Evolutionary conservation across 176 grass and related monocot genomes (phyloP), one percentile per base, ranked within the genome.

Genomic region (Oryza glumipatula): DNA sequence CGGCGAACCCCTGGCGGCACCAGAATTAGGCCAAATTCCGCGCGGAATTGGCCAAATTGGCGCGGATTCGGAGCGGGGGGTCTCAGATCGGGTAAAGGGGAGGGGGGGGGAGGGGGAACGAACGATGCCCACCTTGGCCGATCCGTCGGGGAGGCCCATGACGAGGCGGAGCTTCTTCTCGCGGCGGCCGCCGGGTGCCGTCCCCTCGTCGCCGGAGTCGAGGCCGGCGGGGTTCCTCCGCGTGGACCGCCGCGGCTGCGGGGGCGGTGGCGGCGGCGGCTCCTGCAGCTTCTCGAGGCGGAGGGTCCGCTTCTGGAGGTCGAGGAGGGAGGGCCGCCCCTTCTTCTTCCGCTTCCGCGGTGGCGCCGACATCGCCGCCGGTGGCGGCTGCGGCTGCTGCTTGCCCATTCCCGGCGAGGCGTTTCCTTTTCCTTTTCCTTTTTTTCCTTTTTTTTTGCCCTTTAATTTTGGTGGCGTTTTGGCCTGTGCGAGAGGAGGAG

Each of bases 121-220:
- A 58, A 49, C 6, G 58, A 28, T 11, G 69, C 79, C 83, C 58
- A 89, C 91, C 87, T 85, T 83, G 76, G 70, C 83, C 14, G 90
- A 90, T 84, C 85, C 93, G 83, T 85, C 83, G 68, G 68, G 85
- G 70, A 91, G 89, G 43, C 89, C 89, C 80, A 83, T 88, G 49
- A 99, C 94, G 73, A 91, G 83, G 9, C 97, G 91, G 19, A 99
- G 86, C 92, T 99, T 99, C 89, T 91, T 99, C 91, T 92, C 91
- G 74, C 87, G 89, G 24, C 97, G 87, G 22, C 76, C 78, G 22
- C 76, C 78, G 65, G 80, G 14, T 3, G 30, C 30, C 30, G 83
- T 87, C 11, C 82, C 89, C 11, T 48, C 88, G 17, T 82, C 85
- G 15, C 74, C 88, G 26, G 73, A 48, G n/a, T 74, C 91, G 48